A percentile compares a stretch with the other conserved stretches of the same genome.
These are phyloP conservation scores for Podosphaera fusca DNA, from an alignment of 2,329 filamentous ascomycete genomes.

Conservation along the genomic window DNA sequence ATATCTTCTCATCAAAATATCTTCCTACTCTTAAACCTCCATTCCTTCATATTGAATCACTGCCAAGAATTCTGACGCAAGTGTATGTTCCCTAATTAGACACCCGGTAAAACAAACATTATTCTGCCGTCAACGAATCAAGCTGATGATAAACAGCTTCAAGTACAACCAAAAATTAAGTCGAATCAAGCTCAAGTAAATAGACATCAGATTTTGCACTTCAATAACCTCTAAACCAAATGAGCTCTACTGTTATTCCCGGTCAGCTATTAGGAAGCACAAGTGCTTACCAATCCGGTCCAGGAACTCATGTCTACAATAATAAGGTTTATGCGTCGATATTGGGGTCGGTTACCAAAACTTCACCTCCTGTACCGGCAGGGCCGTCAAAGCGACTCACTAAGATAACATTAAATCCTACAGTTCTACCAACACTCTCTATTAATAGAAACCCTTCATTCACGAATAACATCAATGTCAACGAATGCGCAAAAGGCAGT, in stretches of 20 bases:
- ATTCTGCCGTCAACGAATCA: too few relatives aligned
- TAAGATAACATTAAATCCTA: slow-evolving; percentile 25
- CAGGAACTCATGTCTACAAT: slow-evolving; percentile 65
- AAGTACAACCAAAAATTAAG: too few relatives aligned
- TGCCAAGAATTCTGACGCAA: too few relatives aligned
- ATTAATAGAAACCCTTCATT: slow-evolving; percentile 18
- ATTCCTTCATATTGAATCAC: too few relatives aligned
- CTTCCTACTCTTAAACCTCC: too few relatives aligned
- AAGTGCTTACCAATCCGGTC: slow-evolving; percentile 45
- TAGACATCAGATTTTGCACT: too few relatives aligned
- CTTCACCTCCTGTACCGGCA: slow-evolving; percentile 18
- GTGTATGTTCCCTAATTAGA: too few relatives aligned
- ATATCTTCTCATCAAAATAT: too few relatives aligned
- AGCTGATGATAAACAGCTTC: too few relatives aligned
- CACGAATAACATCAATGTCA: not conserved
- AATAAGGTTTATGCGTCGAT: slow-evolving; percentile 62
- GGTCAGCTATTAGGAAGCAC: slow-evolving; percentile 56
- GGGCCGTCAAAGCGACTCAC: slow-evolving; percentile 35
- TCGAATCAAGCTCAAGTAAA: too few relatives aligned
- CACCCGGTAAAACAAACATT: too few relatives aligned
- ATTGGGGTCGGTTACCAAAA: slow-evolving; percentile 43
- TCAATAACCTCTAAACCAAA: slow-evolving; percentile 1
- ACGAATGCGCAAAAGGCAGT: slow-evolving; percentile 19
- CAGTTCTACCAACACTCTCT: slow-evolving; percentile 29
- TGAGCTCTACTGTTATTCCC: slow-evolving; percentile 38